Percentiles rank a stretch among this genome's conserved stretches.
Evolutionary conservation across 2,329 filamentous ascomycete genomes (phyloP).

Genomic region (Emericellopsis cladophorae): DNA sequence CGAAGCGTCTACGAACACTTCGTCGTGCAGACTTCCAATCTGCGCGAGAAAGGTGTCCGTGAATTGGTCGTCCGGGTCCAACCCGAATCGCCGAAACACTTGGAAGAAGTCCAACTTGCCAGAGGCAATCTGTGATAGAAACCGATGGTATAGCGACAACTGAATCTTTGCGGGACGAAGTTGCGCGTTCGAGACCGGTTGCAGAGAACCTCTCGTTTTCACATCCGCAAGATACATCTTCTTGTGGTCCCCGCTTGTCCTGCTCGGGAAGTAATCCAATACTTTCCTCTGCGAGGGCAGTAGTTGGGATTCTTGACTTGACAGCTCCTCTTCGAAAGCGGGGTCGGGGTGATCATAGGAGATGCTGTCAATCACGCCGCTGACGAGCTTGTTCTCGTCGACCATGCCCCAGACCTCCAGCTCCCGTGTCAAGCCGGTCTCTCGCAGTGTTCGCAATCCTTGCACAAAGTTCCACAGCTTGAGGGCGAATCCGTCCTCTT

Average conservation of each 20-base stretch:
- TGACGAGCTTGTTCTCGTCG: constrained; percentile 64
- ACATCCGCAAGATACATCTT: constrained; percentile 71
- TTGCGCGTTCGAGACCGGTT: constrained; percentile 53
- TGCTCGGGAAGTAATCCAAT: constrained; percentile 24
- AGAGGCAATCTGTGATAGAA: constrained; percentile 65
- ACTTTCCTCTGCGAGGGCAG: constrained; percentile 22
- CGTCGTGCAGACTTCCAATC: constrained; percentile 55
- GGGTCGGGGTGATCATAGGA: constrained; percentile 65
- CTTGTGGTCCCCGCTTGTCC: constrained; percentile 3
- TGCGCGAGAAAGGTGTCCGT: constrained; percentile 71
- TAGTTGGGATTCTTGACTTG: constrained; percentile 15
- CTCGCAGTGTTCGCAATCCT: constrained; percentile 60
- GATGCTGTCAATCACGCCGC: constrained; percentile 80
- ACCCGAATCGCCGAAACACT: constrained; percentile 58
- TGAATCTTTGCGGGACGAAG: constrained; percentile 74
- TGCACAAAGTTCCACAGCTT: constrained; percentile 86
- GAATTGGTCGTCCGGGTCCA: constrained; percentile 54
- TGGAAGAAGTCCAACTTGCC: constrained; percentile 56
- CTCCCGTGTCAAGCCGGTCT: constrained; percentile 61
- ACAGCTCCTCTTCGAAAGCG: constrained; percentile 50
- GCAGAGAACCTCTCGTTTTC: constrained; percentile 61
- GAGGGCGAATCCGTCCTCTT: constrained; percentile 73
- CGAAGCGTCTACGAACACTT: constrained; percentile 41
- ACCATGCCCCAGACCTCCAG: constrained; percentile 77
- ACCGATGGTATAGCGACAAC: constrained; percentile 76